Evolutionary conservation across 164 flowering plant genomes (phyloP).

Genomic region (Echeveria elegans): DNA sequence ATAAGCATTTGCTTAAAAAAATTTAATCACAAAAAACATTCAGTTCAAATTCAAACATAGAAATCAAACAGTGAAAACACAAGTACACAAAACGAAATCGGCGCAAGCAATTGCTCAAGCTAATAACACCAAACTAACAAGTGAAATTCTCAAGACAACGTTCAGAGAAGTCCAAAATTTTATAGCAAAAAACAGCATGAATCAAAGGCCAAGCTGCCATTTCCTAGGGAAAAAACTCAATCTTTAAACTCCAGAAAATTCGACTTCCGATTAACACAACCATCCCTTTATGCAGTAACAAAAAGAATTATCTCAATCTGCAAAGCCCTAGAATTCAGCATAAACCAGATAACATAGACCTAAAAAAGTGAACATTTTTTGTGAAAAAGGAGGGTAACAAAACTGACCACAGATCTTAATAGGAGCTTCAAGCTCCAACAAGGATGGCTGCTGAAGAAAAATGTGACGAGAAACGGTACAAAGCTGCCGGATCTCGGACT

Average conservation of each 20-base stretch:
- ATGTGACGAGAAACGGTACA: slow-evolving; percentile 36
- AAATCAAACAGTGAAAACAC: not conserved
- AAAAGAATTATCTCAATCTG: not conserved
- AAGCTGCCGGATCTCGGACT: slow-evolving; percentile 50
- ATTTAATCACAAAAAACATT: not conserved
- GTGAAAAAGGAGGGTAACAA: no score
- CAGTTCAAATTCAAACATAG: not conserved
- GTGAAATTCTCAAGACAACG: not conserved
- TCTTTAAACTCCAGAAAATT: not conserved
- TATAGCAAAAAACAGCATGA: not conserved
- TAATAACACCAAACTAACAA: not conserved
- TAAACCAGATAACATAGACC: slow-evolving; percentile 1
- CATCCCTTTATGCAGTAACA: not conserved
- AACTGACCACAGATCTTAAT: slow-evolving; percentile 48
- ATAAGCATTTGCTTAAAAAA: not conserved
- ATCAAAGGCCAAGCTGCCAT: not conserved
- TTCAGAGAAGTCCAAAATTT: not conserved
- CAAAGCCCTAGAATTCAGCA: not conserved
- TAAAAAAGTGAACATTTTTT: not conserved
- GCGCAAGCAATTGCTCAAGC: not conserved
- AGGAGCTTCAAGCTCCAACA: slow-evolving; percentile 55
- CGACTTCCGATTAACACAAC: not conserved
- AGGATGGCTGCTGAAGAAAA: slow-evolving; percentile 39
- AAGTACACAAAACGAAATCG: not conserved
- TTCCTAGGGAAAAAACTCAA: no score